Conservation (phyloP, 192 early-diverging fungal genomes). For the Umbelopsis ramanniana region DNA sequence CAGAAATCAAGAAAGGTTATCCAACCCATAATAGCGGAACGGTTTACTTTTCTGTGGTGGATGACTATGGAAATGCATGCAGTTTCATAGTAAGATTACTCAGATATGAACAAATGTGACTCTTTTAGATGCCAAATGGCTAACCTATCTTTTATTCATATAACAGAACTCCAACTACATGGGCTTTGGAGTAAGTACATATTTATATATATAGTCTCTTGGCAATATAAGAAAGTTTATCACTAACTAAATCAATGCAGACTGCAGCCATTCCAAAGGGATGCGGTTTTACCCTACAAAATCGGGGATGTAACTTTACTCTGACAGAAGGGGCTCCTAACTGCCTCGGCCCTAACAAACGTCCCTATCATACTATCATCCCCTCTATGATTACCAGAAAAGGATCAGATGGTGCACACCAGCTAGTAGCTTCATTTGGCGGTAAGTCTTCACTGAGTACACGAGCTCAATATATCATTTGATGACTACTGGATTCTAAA, state of each 20-base stretch:
- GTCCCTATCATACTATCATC: conserved; percentile 85
- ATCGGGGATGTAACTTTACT: conserved; percentile 69
- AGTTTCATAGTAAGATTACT: conserved; percentile 65
- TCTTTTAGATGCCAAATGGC: background rate
- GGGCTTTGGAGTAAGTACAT: conserved; percentile 55
- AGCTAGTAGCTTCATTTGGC: conserved; percentile 54
- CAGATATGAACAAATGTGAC: background rate
- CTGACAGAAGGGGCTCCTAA: conserved; percentile 66
- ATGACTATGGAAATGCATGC: conserved; percentile 80
- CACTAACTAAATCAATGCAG: conserved; percentile 15
- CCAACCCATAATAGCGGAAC: conserved; percentile 71
- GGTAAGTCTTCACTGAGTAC: conserved; percentile 21
- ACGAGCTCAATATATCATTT: background rate
- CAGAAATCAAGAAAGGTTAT: conserved; percentile 55
- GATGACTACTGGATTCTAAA: conserved; percentile 30
- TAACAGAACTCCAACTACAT: conserved; percentile 54
- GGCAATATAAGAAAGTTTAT: too few relatives aligned
- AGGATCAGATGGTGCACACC: conserved; percentile 26
- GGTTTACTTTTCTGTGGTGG: conserved; percentile 77
- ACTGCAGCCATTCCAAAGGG: conserved; percentile 56
- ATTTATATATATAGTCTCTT: conserved; percentile 22
- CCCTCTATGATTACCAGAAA: conserved; percentile 64
- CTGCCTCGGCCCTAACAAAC: conserved; percentile 65
- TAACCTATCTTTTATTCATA: too few relatives aligned
- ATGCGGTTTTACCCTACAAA: conserved; percentile 72